Percentiles rank a stretch among this genome's conserved stretches.
Conservation (phyloP, 2,329 filamentous ascomycete genomes). For the Nannizziopsis arthrosporioides region DNA sequence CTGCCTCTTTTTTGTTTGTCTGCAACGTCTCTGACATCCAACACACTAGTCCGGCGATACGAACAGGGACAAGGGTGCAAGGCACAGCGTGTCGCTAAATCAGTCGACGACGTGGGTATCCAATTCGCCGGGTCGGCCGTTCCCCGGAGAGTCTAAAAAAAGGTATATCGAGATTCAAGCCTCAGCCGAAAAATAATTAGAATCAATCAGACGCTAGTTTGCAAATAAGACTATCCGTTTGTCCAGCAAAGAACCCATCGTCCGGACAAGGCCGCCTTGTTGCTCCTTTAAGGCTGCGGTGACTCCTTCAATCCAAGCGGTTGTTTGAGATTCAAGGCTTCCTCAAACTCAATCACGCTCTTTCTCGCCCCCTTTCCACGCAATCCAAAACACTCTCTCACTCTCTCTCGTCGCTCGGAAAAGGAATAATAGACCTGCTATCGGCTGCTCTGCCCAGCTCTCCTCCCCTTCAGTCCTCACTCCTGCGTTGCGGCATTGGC, state of each 20-base stretch:
- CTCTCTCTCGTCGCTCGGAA: no score
- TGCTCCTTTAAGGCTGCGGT: neutral
- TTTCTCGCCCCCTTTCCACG: neutral
- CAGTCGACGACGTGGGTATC: neutral
- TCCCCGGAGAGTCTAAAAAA: no score
- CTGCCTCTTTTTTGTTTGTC: neutral
- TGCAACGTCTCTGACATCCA: neutral
- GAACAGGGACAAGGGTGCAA: slow-evolving; percentile 3
- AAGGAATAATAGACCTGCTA: neutral
- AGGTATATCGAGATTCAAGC: neutral
- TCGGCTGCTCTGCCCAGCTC: neutral
- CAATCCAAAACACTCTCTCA: neutral
- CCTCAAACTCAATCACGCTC: slow-evolving; percentile 3
- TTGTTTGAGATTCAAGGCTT: neutral
- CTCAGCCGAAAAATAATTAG: neutral
- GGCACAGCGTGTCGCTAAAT: neutral
- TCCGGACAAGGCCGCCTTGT: slow-evolving; percentile 3
- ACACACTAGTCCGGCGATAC: neutral
- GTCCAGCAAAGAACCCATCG: no score
- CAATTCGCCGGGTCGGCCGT: slow-evolving; percentile 6
- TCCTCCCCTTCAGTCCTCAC: slow-evolving; percentile 1
- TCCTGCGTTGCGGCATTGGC: neutral
- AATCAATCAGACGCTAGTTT: neutral
- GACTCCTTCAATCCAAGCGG: neutral
- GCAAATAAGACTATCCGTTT: no score